Evolutionary conservation across 441 rosid genomes (phyloP), one percentile per base, ranked within the genome.

Genomic region (Sinapis alba): DNA sequence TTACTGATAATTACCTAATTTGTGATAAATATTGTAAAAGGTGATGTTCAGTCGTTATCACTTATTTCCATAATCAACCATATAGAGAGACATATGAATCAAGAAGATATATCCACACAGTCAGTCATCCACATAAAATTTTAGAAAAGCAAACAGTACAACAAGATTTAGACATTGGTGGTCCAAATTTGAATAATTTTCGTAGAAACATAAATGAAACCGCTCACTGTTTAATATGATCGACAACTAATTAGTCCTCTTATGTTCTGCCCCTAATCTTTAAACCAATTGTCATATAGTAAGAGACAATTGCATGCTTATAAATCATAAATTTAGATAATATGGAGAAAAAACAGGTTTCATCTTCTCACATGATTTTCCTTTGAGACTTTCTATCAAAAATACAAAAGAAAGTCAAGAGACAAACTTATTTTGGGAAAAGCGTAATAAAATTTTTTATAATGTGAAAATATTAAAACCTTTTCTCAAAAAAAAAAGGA

Each of bases 121-220:
- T 21, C 1, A 16, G 24, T 21, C 38, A 56, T 57, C 10, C 63
- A 74, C 54, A 16, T 74, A 20, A 51, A 51, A 2, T 4, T 32
- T 53, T 76, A 2, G 16, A 34, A 76, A 69, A 76, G 28, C 28
- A 54, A 18, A 23, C 15, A 75, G 58, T 62, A 54, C 60, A 6
- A 68, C 58, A 43, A 30, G 75, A 70, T 63, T 56, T 70, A 30
- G 79, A 76, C 75, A 64, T 2, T 23, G 10, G 71, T 76, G 75
- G 80, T 76, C 75, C 79, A 76, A 41, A 19, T 56, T 56, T 76
- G 23, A 76, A 76, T 69, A 76, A 69, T 70, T 69, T 69, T 63
- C 20, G 16, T 21, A 28, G 66, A 69, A 76, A 63, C 38, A 63
- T 69, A 63, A 43, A 41, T 57, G 65, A 43, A n/a, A 30, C 51